Evolutionary conservation across 177 flowering plant genomes (phyloP), one percentile per base, ranked within the genome.

Genomic region (Vitis hybrid): DNA sequence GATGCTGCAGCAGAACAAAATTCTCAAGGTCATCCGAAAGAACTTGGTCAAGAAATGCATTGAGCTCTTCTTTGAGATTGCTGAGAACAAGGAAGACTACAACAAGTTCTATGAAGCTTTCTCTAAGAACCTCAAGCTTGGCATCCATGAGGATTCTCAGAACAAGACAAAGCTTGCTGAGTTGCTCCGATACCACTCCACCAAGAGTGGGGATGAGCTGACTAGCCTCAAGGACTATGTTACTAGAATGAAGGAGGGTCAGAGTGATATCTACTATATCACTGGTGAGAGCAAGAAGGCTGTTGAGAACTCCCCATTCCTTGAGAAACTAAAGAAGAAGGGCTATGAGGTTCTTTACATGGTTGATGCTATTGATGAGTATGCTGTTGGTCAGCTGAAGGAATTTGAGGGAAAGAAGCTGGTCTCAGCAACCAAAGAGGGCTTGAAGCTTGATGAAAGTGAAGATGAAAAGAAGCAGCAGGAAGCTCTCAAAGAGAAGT

Each of bases 1-100:
- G 72, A 90, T 66, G 84, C 66, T 88, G 60, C 97, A 90, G 83
- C 97, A 90, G 79, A 90, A 89, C 86, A 90, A 90, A 79, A 90
- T 90, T 73, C 57, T 74, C n/a, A 74, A 74, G 76, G 76, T 74
- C 51, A 74, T 74, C 33, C 72, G 72, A 16, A 74, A 74, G 65
- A 74, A 74, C 29, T 58, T 74, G 57, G 72, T 74, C 22, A 74
- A 69, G 65, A 74, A 74, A 12, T 74, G 76, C 59, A 29, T 69
- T n/a, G 76, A 74, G 26, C 55, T 74, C 33, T 74, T 74, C 72
- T 58, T 53, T 20, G 76, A 74, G 64, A 74, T 74, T 58, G 76
- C 76, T 51, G 76, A 74, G 72, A 74, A 74, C 76, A 74, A 74
- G 68, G 76, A 74, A 14, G 76, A 74, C 64, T 74, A 74, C 52